phyloP scores from a whole-genome alignment of 1,284 basidiomycete genomes.

The Meira nashicola region DNA sequence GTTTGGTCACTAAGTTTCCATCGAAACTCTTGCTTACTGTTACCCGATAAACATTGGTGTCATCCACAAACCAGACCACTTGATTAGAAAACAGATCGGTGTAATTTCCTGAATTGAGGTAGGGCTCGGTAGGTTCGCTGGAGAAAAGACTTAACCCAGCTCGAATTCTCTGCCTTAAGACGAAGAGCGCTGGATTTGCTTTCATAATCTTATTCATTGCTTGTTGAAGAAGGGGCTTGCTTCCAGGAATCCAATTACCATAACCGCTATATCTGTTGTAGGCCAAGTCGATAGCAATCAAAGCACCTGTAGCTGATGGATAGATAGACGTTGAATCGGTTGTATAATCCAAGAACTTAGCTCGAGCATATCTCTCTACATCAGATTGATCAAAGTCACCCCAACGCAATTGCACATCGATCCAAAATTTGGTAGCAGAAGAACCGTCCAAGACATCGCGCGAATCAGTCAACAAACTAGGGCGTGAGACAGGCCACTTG shows the following conservation, averaged over 20 bases:
- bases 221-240: constrained; percentile 96
- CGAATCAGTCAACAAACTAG: constrained; percentile 89
- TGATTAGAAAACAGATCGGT: constrained; percentile 98
- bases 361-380: constrained; percentile 76
- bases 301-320: constrained; percentile 93
- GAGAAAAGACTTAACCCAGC: constrained; percentile 98
- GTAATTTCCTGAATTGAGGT: constrained; percentile 93
- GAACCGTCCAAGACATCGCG: constrained; percentile 96
- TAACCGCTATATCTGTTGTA: constrained; percentile 99
- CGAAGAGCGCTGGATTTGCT: constrained; percentile 95
- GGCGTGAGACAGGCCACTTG: constrained; percentile 93
- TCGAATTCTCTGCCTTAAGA: constrained; percentile 94
- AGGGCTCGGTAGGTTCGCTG: constrained; percentile 97
- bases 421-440: constrained; percentile 97
- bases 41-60: constrained; percentile 98
- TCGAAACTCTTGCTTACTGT: constrained; percentile 99
- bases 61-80: constrained; percentile 99
- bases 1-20: constrained; percentile 98
- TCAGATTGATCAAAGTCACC: constrained; percentile 95
- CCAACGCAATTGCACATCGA: constrained; percentile 94
- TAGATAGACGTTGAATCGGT: constrained; percentile 79
- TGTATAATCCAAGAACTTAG: constrained; percentile 94
- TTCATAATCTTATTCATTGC: constrained; percentile 99
- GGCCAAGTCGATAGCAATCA: constrained; percentile 96
- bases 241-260: constrained; percentile 98